These are phyloP conservation scores for Akanthomyces uredinophilus DNA, from an alignment of 2,329 filamentous ascomycete genomes.

Conservation along the genomic window DNA sequence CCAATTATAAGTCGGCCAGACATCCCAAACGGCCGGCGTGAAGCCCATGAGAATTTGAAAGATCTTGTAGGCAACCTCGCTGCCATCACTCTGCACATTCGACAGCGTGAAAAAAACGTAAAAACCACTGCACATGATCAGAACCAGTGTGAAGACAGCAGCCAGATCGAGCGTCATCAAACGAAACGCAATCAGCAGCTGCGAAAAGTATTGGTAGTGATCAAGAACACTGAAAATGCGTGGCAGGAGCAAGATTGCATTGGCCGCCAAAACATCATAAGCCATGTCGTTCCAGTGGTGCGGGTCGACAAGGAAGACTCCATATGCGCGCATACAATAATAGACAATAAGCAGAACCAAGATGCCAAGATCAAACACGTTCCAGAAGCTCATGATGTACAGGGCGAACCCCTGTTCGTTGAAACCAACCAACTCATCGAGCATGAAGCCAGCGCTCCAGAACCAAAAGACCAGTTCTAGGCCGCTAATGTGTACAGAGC, in stretches of 20 bases:
- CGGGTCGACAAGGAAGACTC: slow-evolving; percentile 74
- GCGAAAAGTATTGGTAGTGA: slow-evolving; percentile 94
- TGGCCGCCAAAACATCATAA: slow-evolving; percentile 90
- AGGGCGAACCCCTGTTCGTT: slow-evolving; percentile 94
- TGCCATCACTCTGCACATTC: slow-evolving; percentile 62
- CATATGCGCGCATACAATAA: slow-evolving; percentile 84
- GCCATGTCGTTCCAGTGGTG: slow-evolving; percentile 75
- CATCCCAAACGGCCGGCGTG: slow-evolving; percentile 89
- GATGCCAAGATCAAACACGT: slow-evolving; percentile 89
- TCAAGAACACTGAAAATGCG: slow-evolving; percentile 90
- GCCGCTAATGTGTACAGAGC: slow-evolving; percentile 74
- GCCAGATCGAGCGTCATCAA: slow-evolving; percentile 89
- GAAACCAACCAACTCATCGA: slow-evolving; percentile 92
- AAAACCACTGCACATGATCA: slow-evolving; percentile 89
- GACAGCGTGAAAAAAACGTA: slow-evolving; percentile 91
- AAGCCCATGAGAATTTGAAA: slow-evolving; percentile 96
- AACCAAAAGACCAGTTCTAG: slow-evolving; percentile 93
- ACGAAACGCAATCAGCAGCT: slow-evolving; percentile 86
- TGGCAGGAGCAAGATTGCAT: slow-evolving; percentile 83
- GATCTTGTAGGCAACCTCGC: slow-evolving; percentile 78
- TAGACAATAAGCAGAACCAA: slow-evolving; percentile 80
- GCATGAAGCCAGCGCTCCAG: slow-evolving; percentile 95
- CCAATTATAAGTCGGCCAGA: slow-evolving; percentile 74
- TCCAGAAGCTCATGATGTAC: slow-evolving; percentile 98
- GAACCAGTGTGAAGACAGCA: slow-evolving; percentile 75